Percentiles rank a stretch among this genome's conserved stretches.
These are phyloP conservation scores for Monilinia aucupariae DNA, from an alignment of 2,329 filamentous ascomycete species.

Conservation along the genomic window DNA sequence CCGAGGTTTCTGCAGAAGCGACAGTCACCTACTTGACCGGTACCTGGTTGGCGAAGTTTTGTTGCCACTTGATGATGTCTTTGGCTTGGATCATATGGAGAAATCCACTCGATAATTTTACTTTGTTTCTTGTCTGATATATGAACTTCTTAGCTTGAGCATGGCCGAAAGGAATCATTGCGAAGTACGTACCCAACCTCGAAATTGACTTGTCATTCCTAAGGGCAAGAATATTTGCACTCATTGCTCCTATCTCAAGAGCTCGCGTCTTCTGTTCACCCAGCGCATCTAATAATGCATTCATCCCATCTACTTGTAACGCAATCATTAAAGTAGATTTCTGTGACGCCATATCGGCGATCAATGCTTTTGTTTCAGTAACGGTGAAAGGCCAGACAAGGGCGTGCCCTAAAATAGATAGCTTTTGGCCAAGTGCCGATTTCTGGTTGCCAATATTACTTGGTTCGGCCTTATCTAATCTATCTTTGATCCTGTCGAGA, in stretches of 20 bases:
- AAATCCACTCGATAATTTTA: neutral
- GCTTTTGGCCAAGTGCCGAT: neutral
- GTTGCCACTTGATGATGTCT: neutral
- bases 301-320: neutral
- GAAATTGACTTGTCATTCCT: neutral
- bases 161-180: neutral
- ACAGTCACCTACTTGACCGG: neutral
- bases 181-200: neutral
- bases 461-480: neutral
- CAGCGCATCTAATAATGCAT: slow-evolving; percentile 3
- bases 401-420: neutral
- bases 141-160: neutral
- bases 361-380: neutral
- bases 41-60: neutral
- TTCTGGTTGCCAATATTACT: neutral
- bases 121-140: neutral
- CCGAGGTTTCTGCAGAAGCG: neutral
- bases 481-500: neutral
- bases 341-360: neutral
- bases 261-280: neutral
- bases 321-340: slow-evolving; percentile 8
- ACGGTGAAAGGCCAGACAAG: slow-evolving; percentile 10
- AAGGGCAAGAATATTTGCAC: neutral
- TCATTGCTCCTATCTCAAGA: neutral
- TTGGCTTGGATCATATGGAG: neutral